These are phyloP conservation scores for Ustilago xerochloae DNA, from an alignment of 1,284 basidiomycete species.

Conservation along the genomic window DNA sequence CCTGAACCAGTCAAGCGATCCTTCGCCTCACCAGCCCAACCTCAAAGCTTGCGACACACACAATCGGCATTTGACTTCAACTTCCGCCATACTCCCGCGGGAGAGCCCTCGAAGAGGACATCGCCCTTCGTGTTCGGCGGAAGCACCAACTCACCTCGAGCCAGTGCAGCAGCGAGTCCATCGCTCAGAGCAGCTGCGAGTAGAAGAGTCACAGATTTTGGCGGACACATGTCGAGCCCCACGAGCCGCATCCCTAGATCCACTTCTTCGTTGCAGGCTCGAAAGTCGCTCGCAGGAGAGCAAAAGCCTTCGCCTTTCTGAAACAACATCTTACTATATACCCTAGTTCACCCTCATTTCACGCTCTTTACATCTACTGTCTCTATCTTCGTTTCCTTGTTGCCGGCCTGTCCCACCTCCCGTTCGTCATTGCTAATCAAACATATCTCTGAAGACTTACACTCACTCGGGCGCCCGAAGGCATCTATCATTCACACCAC, in stretches of 20 bases:
- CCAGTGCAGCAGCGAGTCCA: not conserved
- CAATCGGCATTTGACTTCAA: conserved; percentile 27
- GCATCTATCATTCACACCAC: too few species aligned
- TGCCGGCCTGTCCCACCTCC: not conserved
- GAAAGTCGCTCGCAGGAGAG: conserved; percentile 9
- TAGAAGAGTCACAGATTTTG: conserved; percentile 25
- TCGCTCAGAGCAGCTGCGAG: not conserved
- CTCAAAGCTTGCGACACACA: conserved; percentile 13
- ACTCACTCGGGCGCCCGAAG: not conserved
- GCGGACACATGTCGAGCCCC: conserved; percentile 3
- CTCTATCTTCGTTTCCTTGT: not conserved
- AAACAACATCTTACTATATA: not conserved
- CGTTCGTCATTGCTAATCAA: not conserved
- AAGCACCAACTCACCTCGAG: not conserved
- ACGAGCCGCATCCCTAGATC: conserved; percentile 29
- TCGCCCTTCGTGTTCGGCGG: conserved; percentile 31
- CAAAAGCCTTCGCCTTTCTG: conserved; percentile 8
- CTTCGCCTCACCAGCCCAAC: conserved; percentile 8
- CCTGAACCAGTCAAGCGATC: conserved; percentile 39
- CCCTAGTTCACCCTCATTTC: not conserved
- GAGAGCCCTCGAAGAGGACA: not conserved
- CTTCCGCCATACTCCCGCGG: not conserved
- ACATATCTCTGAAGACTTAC: not conserved
- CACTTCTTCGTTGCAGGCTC: conserved; percentile 7
- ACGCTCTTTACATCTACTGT: not conserved